Base-by-base conservation (phyloP, 805 yeast genomes). In the Pichia membranifaciens region DNA sequence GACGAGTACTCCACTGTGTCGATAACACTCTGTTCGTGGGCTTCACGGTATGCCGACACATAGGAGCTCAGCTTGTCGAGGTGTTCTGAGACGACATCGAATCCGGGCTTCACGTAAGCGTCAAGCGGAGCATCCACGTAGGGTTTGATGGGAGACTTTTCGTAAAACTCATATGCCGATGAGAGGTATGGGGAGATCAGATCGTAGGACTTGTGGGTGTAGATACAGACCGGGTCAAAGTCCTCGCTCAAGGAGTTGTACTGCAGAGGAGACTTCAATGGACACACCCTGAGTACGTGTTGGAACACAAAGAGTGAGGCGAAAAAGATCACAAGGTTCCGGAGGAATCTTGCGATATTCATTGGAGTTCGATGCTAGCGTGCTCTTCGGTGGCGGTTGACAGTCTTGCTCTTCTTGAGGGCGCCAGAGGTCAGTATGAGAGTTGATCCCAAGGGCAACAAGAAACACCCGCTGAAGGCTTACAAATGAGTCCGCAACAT, bases 211-310 rank as follows among this genome's bases (percentile, higher is more conserved):
- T 25, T 36, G 31, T 51, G 51, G 13, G 45, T 18, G 22, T 31
- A 38, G 6, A 28, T 17, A n/a, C 52, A 50, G n/a, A 50, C 36
- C 10, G 45, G 32, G 33, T 46, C 50, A 28, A 12, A 38, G n/a
- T 32, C 20, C 4, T 16, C 38, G 12, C 21, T 35, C 9, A 37
- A 12, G 5, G 23, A 34, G 7, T 17, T 16, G 16, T 33, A 34
- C 10, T 33, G 10, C 4, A 43, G 17, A 17, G 45, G 42, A 12
- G 39, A 13, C 15, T 21, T 31, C 12, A 29, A 20, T 13, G 47
- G 47, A 31, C 47, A 44, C 3, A 15, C 21, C 15, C 20, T 44
- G 38, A 38, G 32, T 20, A 44, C 34, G 17, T 44, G 47, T 21
- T 23, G 33, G 40, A 42, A 13, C 15, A 42, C 6, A 33, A 34